Evolutionary conservation across 768 basidiomycete species (phyloP), one percentile per base, ranked within the genome.

Genomic region (Sutorius australiensis): DNA sequence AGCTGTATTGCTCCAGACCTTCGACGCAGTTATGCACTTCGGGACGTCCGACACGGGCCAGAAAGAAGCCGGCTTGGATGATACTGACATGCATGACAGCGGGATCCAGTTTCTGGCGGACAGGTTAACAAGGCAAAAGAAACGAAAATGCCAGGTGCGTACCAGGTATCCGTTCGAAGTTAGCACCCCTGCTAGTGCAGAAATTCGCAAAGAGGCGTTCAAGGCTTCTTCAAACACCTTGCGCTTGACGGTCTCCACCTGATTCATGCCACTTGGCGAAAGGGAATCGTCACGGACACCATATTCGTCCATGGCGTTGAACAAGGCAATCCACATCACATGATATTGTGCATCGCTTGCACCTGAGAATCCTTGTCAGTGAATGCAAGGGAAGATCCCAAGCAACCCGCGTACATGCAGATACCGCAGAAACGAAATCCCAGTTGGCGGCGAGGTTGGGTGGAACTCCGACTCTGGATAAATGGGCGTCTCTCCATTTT

Each of bases 291-390:
- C 92, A 55, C 82, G 82, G 52, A 95, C 76, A 11, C 92, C 92
- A 63, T 81, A 92, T 52, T 95, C 92, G 53, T 91, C 86, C 57
- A 95, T 70, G 1, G 92, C 92, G 56, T 78, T 83, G 68, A 89
- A 87, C 5, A 93, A 70, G 38, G 85, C 81, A 54, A 94, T 84
- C 92, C 91, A 95, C 82, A 95, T 87, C 61, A 88, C 82, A 71
- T 97, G 93, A 66, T 89, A 95, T 28, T 88, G 91, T 28, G 90
- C 89, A 65, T 94, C 89, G 63, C 87, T 90, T 17, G 88, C 87
- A 59, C 88, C 88, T 73, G 75, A 28, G 31, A 36, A 19, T 32
- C 6, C 30, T 12, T 40, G 40, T 56, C 47, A 49, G 41, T 24
- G 12, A 42, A 24, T 16, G 14, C 16, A 14, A 13, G 47, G 10